These are phyloP conservation scores for Daldinia grandis DNA, from an alignment of 495 filamentous ascomycete species.

Conservation along the genomic window DNA sequence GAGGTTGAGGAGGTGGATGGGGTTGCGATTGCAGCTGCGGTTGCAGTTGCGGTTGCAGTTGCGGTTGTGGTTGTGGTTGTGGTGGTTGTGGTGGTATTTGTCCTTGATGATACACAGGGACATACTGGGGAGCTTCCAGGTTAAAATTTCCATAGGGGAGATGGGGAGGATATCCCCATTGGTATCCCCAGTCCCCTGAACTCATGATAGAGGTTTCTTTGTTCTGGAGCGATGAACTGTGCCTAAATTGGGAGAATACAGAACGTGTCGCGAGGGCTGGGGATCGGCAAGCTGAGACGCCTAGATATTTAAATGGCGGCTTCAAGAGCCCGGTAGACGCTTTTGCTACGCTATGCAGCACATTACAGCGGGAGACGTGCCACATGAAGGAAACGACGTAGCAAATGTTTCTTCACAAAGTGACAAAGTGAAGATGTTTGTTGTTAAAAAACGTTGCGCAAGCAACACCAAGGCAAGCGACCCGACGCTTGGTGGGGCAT, in stretches of 20 bases:
- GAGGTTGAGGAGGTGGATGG: not conserved
- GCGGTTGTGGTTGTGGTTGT: not conserved
- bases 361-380: not conserved
- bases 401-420: not conserved
- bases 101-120: not conserved
- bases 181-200: conserved; percentile 1
- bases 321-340: not conserved
- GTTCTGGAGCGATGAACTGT: not conserved
- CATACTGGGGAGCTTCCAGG: not conserved
- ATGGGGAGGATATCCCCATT: not conserved
- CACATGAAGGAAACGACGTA: conserved; percentile 4
- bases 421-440: not conserved
- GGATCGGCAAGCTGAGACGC: not conserved
- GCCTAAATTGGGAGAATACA: not conserved
- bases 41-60: not conserved
- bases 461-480: not conserved
- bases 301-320: not conserved
- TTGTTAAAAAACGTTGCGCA: not conserved
- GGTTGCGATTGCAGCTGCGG: not conserved
- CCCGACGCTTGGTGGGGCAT: not conserved
- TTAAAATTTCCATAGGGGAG: not conserved
- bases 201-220: conserved; percentile 6
- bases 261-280: not conserved
- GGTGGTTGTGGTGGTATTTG: not conserved
- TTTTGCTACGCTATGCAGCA: not conserved